Evolutionary conservation across 1,284 basidiomycete species (phyloP).

Genomic region (Exobasidium cylindrosporum): DNA sequence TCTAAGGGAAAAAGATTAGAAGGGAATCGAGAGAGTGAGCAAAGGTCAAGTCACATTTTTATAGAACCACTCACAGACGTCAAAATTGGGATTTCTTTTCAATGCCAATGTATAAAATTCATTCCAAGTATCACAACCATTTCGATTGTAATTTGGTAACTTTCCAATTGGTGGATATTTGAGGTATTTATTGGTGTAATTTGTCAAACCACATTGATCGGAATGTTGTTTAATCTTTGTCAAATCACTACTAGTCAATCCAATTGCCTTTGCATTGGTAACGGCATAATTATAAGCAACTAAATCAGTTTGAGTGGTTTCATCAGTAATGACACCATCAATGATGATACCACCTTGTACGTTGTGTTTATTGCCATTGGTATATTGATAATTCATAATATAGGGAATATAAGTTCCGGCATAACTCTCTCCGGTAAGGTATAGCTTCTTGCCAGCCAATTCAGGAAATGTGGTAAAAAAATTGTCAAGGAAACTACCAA

Average conservation of each 20-base stretch:
- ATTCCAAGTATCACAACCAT: neutral
- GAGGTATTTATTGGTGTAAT: neutral
- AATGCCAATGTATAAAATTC: neutral
- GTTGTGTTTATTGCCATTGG: constrained; percentile 29
- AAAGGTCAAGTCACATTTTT: too few species aligned
- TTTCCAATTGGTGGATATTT: neutral
- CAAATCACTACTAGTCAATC: neutral
- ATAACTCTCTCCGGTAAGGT: constrained; percentile 63
- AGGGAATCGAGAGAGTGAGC: too few species aligned
- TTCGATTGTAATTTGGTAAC: neutral
- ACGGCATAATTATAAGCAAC: neutral
- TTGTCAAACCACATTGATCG: neutral
- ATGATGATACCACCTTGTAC: constrained; percentile 20
- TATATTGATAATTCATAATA: neutral
- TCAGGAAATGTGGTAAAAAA: constrained; percentile 37
- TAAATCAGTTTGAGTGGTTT: neutral
- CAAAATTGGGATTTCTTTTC: neutral
- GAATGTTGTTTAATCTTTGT: neutral
- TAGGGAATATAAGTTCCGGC: constrained; percentile 72
- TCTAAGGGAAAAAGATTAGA: too few species aligned
- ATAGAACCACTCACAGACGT: neutral
- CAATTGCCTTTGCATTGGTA: neutral
- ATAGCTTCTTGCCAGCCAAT: constrained; percentile 31
- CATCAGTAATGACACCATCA: neutral
- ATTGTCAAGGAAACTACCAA: constrained; percentile 48